These are phyloP conservation scores for Erythrobasidium yunnanense DNA, from an alignment of 768 basidiomycete genomes.

Conservation along the genomic window DNA sequence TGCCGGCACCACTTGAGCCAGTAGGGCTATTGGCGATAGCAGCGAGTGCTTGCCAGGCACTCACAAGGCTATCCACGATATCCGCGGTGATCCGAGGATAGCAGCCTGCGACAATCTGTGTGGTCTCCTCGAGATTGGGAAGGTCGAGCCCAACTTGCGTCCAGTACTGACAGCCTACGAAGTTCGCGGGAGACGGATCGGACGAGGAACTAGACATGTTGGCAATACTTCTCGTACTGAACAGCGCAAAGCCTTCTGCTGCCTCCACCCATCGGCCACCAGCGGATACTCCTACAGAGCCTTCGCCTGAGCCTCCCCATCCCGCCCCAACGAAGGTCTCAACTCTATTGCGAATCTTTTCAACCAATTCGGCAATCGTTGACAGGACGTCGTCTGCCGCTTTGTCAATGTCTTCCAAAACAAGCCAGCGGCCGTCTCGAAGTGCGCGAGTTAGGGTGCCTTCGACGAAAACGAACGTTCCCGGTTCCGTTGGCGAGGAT, in stretches of 20 bases:
- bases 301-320: conserved; percentile 53
- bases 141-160: conserved; percentile 55
- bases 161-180: conserved; percentile 79
- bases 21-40: conserved; percentile 35
- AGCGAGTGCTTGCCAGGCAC: conserved; percentile 55
- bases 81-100: conserved; percentile 54
- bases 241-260: conserved; percentile 67
- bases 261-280: conserved; percentile 61
- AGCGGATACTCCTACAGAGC: conserved; percentile 53
- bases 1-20: conserved; percentile 16
- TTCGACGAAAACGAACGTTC: conserved; percentile 91
- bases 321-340: not conserved
- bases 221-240: conserved; percentile 68
- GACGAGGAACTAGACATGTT: not conserved
- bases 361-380: conserved; percentile 68
- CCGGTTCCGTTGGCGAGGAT: conserved; percentile 69
- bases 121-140: conserved; percentile 59
- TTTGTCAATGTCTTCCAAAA: conserved; percentile 83
- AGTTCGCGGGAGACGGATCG: conserved; percentile 47
- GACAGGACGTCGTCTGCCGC: conserved; percentile 82
- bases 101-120: conserved; percentile 55
- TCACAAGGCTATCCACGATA: conserved; percentile 50
- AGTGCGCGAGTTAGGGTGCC: conserved; percentile 83
- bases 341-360: conserved; percentile 48
- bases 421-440: conserved; percentile 80